Percentiles rank a stretch among this genome's conserved stretches.
Conservation (phyloP, 805 yeast genomes). For the Metschnikowia lachancei region DNA sequence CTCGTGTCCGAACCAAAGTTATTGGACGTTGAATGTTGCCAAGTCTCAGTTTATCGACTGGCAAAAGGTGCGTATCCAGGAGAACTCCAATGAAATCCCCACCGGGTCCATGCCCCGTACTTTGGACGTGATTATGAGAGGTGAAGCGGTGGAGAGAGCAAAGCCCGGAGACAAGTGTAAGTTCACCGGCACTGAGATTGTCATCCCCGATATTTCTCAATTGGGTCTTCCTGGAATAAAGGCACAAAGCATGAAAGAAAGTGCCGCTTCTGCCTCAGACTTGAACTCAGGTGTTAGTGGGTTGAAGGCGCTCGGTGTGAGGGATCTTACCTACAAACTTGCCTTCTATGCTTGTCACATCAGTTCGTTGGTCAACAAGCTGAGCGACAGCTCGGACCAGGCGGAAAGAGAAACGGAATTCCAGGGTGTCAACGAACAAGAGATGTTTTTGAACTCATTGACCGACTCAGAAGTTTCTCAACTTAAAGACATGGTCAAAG, state of each 20-base stretch:
- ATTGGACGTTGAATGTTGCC: conserved; percentile 79
- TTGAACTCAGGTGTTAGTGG: conserved; percentile 86
- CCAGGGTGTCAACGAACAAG: conserved; percentile 70
- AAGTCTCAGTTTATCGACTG: conserved; percentile 91
- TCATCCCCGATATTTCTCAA: conserved; percentile 91
- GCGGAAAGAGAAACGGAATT: conserved; percentile 27
- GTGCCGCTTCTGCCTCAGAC: conserved; percentile 62
- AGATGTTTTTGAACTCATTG: conserved; percentile 70
- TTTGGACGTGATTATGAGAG: conserved; percentile 85
- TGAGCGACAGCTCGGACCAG: conserved; percentile 18
- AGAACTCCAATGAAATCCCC: conserved; percentile 93
- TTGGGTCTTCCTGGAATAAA: conserved; percentile 93
- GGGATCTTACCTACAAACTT: conserved; percentile 88
- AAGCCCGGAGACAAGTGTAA: conserved; percentile 96
- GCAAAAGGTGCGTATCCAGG: conserved; percentile 95
- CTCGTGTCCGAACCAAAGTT: conserved; percentile 78
- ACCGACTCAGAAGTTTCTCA: conserved; percentile 82
- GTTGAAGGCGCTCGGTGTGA: conserved; percentile 82
- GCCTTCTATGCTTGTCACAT: conserved; percentile 93
- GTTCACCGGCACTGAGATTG: conserved; percentile 93
- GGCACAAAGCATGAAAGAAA: conserved; percentile 74
- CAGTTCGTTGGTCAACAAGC: conserved; percentile 51
- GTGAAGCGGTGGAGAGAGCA: conserved; percentile 92
- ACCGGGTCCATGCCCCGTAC: conserved; percentile 99
- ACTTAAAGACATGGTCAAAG: conserved; percentile 85